Conservation (phyloP, 257 asterid species). For the Solanum pinnatisectum region DNA sequence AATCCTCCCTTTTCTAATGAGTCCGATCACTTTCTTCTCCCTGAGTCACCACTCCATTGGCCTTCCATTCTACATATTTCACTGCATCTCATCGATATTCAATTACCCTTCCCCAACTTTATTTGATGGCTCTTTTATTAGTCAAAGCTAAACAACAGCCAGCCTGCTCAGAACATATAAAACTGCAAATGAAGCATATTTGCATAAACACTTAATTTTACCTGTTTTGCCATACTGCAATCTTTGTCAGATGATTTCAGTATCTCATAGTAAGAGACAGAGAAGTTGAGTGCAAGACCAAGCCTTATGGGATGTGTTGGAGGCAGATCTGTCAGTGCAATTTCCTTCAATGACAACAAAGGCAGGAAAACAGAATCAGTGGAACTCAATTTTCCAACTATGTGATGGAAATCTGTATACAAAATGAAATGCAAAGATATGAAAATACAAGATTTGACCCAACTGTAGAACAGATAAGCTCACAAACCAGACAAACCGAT, state of each 20-base stretch:
- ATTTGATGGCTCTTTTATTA: not conserved
- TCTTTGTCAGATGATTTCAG: conserved; percentile 42
- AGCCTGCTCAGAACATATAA: not conserved
- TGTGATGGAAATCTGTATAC: not conserved
- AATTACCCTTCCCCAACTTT: not conserved
- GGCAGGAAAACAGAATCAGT: not conserved
- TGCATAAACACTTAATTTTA: not conserved
- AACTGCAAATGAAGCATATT: not conserved
- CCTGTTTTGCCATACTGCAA: conserved; percentile 42
- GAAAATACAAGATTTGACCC: too few species aligned
- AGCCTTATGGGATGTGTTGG: conserved; percentile 45
- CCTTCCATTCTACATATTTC: not conserved
- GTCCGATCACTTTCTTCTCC: not conserved
- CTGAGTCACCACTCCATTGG: not conserved
- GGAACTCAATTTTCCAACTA: not conserved
- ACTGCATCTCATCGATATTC: not conserved
- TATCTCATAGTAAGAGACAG: conserved; percentile 39
- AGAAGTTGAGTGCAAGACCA: conserved; percentile 39
- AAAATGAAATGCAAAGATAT: not conserved
- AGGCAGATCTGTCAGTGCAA: conserved; percentile 30
- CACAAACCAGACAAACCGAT: not conserved
- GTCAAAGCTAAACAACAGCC: not conserved
- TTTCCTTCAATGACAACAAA: conserved; percentile 21
- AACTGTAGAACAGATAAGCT: not conserved
- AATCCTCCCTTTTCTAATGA: not conserved